Evolutionary conservation across 1,284 basidiomycete species (phyloP), one percentile per base, ranked within the genome.

Genomic region (Meira miltonrushii): DNA sequence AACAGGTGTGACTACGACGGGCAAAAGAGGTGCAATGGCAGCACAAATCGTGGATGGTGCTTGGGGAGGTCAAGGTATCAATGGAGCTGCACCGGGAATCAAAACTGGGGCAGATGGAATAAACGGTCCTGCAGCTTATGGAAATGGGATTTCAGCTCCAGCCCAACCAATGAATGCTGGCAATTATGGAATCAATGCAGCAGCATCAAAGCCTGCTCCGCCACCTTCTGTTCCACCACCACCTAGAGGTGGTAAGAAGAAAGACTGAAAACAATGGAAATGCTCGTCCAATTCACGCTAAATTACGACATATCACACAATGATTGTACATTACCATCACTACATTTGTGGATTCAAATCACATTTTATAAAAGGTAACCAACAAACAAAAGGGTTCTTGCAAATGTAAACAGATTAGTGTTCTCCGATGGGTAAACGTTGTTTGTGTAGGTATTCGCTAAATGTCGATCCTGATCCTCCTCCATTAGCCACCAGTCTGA

Each of bases 31-130:
- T 33, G 23, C 13, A 33, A 41, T 33, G 13, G 50, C 50, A 13
- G 50, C 50, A 19, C 50, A 53, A 53, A 33, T 53, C 38, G 50
- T 53, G 6, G 50, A 28, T 38, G 50, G 50, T 5, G 50, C 50
- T 19, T 53, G 50, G 50, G 46, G 21, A 48, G 17, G 46, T 5
- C n/a, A 21, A n/a, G 21, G 46, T 25, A 48, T n/a, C 21, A 48
- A 48, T 48, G 17, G 17, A 48, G 21, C 28, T 33, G 28, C 28
- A 33, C 8, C 4, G 28, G 28, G 28, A 33, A 8, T 8, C 3
- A 33, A 33, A 33, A 4, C 28, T 33, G 28, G 28, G 4, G 28
- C 28, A 33, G 28, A 33, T 33, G 3, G 4, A 8, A 4, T 33
- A 8, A 33, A 33, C 8, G 8, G 28, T 33, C 28, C 28, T 33